Percentiles rank a stretch among this genome's conserved stretches.
These are phyloP conservation scores for Potentilla sterilis DNA, from an alignment of 306 rosid genomes.

Conservation along the genomic window DNA sequence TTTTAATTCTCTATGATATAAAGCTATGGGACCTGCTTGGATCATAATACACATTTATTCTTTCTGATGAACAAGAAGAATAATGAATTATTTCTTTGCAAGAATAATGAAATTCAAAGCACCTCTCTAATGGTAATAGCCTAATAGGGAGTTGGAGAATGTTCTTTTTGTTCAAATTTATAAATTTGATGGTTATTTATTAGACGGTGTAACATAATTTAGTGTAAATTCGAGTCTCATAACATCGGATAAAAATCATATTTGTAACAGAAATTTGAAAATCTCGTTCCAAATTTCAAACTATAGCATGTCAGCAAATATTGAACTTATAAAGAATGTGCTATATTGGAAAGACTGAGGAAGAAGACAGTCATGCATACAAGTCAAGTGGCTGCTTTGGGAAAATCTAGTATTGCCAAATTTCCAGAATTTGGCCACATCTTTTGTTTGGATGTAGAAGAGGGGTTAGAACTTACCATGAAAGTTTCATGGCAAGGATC, in stretches of 20 bases:
- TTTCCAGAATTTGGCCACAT: neutral
- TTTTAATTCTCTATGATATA: neutral
- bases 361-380: neutral
- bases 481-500: neutral
- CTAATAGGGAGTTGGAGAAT: neutral
- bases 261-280: neutral
- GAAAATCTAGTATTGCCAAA: neutral
- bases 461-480: neutral
- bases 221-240: neutral
- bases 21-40: neutral
- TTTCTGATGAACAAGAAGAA: neutral
- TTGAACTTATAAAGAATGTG: neutral
- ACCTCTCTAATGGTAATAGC: neutral
- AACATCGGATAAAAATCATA: no score
- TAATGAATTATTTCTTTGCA: neutral
- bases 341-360: neutral
- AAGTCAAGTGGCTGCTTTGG: conserved; percentile 5
- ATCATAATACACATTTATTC: neutral
- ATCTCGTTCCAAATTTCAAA: neutral
- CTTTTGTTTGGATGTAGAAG: neutral
- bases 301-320: neutral
- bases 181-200: neutral
- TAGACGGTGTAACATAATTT: neutral
- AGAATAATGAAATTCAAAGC: neutral
- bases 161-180: neutral